Evolutionary conservation across 768 basidiomycete genomes (phyloP).

Genomic region (Mycena capillaripes): DNA sequence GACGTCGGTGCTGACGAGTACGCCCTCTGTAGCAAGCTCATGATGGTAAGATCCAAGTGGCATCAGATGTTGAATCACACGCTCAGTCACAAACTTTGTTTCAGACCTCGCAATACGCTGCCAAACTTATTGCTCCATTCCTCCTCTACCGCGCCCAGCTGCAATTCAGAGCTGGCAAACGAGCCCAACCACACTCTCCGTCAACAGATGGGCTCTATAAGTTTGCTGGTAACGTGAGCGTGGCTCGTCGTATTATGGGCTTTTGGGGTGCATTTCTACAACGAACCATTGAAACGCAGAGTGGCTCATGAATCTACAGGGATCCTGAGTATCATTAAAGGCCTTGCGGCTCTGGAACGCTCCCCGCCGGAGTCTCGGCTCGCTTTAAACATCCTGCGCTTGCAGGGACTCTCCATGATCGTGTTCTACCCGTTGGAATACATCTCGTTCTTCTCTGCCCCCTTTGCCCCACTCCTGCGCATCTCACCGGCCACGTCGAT

Average conservation of each 20-base stretch:
- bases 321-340: constrained; percentile 62
- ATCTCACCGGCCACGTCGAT: constrained; percentile 18
- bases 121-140: constrained; percentile 64
- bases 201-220: constrained; percentile 53
- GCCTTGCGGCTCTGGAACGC: constrained; percentile 65
- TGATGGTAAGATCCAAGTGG: constrained; percentile 54
- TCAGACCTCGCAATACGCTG: constrained; percentile 64
- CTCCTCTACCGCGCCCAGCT: constrained; percentile 62
- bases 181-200: constrained; percentile 52
- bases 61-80: neutral
- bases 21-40: constrained; percentile 56
- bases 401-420: constrained; percentile 69
- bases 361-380: constrained; percentile 61
- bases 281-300: neutral
- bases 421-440: constrained; percentile 69
- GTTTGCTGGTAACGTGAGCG: constrained; percentile 57
- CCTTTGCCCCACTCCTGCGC: constrained; percentile 30
- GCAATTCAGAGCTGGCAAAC: constrained; percentile 60
- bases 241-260: constrained; percentile 65
- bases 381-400: constrained; percentile 63
- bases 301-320: constrained; percentile 45
- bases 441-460: constrained; percentile 61
- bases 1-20: neutral
- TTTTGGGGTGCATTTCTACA: constrained; percentile 60
- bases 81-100: neutral